Evolutionary conservation across 225 moss, liverwort and hornwort genomes (phyloP).

Genomic region (Takakia lepidozioides): DNA sequence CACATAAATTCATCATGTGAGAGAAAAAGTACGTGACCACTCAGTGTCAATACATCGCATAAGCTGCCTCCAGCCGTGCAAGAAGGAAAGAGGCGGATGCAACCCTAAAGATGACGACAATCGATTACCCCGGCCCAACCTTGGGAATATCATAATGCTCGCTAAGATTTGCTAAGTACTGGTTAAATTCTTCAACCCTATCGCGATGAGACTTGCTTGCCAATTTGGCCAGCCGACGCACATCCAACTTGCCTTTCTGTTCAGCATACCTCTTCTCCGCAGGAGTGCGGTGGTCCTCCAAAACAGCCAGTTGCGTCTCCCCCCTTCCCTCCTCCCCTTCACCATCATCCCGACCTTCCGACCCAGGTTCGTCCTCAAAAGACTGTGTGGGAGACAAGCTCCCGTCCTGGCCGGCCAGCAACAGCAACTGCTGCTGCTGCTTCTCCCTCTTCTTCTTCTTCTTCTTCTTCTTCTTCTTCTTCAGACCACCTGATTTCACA

Average conservation of each 20-base stretch:
- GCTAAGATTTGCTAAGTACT: slow-evolving; percentile 76
- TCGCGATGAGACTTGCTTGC: slow-evolving; percentile 76
- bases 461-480: slow-evolving; percentile 71
- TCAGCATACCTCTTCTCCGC: slow-evolving; percentile 73
- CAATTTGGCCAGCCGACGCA: slow-evolving; percentile 55
- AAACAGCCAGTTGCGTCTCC: slow-evolving; percentile 35
- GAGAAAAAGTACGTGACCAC: too few relatives aligned
- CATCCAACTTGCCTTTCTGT: slow-evolving; percentile 62
- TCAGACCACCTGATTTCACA: slow-evolving; percentile 56
- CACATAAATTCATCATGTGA: too few relatives aligned
- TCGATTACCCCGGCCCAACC: slow-evolving; percentile 73
- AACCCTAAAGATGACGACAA: too few relatives aligned
- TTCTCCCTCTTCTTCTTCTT: slow-evolving; percentile 36
- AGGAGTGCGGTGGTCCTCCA: slow-evolving; percentile 64
- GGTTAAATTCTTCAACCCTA: slow-evolving; percentile 86
- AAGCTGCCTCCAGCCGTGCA: too few relatives aligned
- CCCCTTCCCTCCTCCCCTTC: slow-evolving; percentile 35
- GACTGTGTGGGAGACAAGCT: slow-evolving; percentile 12
- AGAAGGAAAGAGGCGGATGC: too few relatives aligned
- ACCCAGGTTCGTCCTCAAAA: slow-evolving; percentile 20
- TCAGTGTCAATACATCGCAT: too few relatives aligned
- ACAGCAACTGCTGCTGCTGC: slow-evolving; percentile 35
- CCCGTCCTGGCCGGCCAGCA: slow-evolving; percentile 27
- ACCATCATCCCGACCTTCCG: slow-evolving; percentile 11
- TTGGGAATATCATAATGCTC: slow-evolving; percentile 93